phyloP scores from a whole-genome alignment of 768 basidiomycete genomes.

The Pleurotus salmoneostramineus region DNA sequence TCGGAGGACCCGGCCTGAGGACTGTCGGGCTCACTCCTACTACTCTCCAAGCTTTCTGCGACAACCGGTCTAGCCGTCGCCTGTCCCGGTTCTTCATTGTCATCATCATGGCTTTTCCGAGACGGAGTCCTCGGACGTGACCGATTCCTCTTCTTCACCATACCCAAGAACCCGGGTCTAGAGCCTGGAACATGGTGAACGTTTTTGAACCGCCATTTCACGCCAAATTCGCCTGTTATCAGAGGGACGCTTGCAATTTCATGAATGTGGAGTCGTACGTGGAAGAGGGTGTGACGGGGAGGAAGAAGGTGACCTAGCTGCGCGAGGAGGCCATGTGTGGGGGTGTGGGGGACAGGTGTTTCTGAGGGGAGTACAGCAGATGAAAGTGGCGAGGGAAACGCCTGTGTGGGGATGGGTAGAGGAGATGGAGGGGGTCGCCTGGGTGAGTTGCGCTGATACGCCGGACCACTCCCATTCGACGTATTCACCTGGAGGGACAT shows the following conservation, averaged over 20 bases:
- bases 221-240: conserved; percentile 64
- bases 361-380: neutral
- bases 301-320: conserved; percentile 54
- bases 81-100: conserved; percentile 10
- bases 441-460: neutral
- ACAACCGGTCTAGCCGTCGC: conserved; percentile 11
- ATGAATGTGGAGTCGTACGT: conserved; percentile 56
- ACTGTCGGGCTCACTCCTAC: conserved; percentile 8
- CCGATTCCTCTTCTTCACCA: conserved; percentile 16
- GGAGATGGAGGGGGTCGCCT: conserved; percentile 2
- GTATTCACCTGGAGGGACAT: neutral
- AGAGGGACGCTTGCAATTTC: conserved; percentile 71
- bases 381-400: neutral
- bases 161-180: conserved; percentile 35
- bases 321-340: conserved; percentile 38
- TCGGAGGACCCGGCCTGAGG: neutral
- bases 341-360: conserved; percentile 7
- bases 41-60: conserved; percentile 13
- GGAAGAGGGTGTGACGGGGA: conserved; percentile 65
- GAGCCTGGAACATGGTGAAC: conserved; percentile 29
- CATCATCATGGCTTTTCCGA: conserved; percentile 20
- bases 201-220: conserved; percentile 71
- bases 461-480: neutral
- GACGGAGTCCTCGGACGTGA: neutral
- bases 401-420: neutral